Evolutionary conservation across 1,284 basidiomycete species (phyloP), one percentile per base, ranked within the genome.

Genomic region (Apiotrichum montevideense): DNA sequence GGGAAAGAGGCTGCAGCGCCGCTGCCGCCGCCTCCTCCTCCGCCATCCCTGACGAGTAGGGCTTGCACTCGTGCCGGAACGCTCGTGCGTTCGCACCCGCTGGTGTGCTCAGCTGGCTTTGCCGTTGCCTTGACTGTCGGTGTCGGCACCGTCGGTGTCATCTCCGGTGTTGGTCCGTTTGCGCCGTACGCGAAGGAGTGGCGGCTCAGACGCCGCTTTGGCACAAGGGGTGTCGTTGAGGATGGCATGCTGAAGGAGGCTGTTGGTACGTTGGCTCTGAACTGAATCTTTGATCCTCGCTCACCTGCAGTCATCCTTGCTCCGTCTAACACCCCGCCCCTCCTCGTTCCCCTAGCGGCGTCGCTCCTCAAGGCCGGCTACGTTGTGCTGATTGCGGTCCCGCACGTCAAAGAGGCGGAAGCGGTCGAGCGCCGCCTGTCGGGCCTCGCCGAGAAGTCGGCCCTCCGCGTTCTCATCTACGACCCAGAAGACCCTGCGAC

Each of bases 161-260:
- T 51, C 13, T 56, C 60, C 1, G 60, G 60, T 29, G 52, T 37
- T 7, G 60, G 60, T 10, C 52, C 55, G 21, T 62, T 62, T 6
- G 57, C 49, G 9, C 14, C n/a, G 11, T 49, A 56, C 35, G 60
- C 52, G 0, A 51, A 39, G 14, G 52, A 59, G 21, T 58, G 55
- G 55, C 57, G 60, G n/a, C 46, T 56, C 15, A 49, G 57, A n/a
- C 52, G 57, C 33, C 59, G 62, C 46, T 69, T 67, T 42, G 65
- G 70, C 9, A 59, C 55, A 0, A 63, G 63, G 6, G 73, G 71
- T 14, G 59, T 63, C n/a, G 64, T 71, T 11, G 63, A 71, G 45
- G 68, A 74, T 57, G 74, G 74, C 5, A 74, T 75, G 70, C 61
- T 76, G 46, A 74, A 74, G 56, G 74, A 74, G 46, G 71, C 72